These are phyloP conservation scores for Dactylellina parvicollis DNA, from an alignment of 2,329 filamentous ascomycete genomes.

Conservation along the genomic window DNA sequence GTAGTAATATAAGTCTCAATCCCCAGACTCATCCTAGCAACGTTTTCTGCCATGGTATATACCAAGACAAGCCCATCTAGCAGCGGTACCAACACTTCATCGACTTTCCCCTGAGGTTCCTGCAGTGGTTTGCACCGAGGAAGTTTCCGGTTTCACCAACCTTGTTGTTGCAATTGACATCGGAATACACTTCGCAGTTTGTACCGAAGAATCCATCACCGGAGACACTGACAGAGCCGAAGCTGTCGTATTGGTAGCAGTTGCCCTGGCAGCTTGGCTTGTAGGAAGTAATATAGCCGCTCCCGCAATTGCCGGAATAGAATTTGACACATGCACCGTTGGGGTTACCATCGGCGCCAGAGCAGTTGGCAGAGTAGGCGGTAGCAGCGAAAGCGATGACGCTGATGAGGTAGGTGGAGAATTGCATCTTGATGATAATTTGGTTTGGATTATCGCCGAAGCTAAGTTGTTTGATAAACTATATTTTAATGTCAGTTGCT, in stretches of 20 bases:
- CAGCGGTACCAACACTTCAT: conserved; percentile 13
- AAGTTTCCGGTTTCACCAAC: conserved; percentile 12
- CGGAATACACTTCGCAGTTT: conserved; percentile 29
- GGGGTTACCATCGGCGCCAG: conserved; percentile 11
- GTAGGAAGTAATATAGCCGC: background rate
- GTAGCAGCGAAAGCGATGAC: background rate
- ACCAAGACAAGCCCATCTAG: no score
- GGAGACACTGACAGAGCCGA: conserved; percentile 3
- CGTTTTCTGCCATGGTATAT: no score
- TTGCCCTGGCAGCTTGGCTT: conserved; percentile 18
- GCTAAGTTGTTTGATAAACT: no score
- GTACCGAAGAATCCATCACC: conserved; percentile 33
- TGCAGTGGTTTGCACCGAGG: background rate
- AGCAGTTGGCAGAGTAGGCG: background rate
- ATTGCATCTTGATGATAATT: no score
- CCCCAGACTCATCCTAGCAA: no score
- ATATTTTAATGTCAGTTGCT: no score
- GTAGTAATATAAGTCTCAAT: no score
- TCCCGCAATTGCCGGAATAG: background rate
- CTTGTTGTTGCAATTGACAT: conserved; percentile 27
- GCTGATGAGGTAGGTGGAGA: no score
- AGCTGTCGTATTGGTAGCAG: conserved; percentile 16
- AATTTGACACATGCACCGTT: conserved; percentile 17
- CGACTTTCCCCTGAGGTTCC: background rate
- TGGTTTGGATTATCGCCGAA: no score